Base-by-base conservation (phyloP, 2,329 filamentous ascomycete species). In the Colletotrichum godetiae region DNA sequence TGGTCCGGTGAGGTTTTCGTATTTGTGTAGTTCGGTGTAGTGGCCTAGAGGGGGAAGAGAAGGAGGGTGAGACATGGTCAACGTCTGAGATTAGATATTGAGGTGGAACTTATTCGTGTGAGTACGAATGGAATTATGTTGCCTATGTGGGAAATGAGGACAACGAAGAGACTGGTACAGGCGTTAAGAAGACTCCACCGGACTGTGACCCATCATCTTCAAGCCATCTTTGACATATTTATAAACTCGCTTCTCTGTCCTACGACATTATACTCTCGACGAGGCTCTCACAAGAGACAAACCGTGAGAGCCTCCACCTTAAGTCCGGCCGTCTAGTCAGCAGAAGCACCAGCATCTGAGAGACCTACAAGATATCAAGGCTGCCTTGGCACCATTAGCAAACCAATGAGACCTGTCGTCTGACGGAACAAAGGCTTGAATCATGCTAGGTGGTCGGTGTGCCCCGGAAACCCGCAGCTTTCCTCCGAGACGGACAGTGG, bases 1-100 rank as follows among this genome's bases (percentile, higher is more conserved):
- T 29, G 74, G 67, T 1, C 75, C 67, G 27, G 58, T 2, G 24
- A 46, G 53, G 15, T 59, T 13, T 83, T 58, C 78, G 80, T 27
- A 33, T 22, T 22, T 24, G 24, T 24, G 53, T 7, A 19, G n/a
- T 12, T 59, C 33, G 6, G 53, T 42, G 35, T 59, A 31, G 4
- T 15, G 2, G 8, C 53, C 35, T 2, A 24, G 13, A 5, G 22
- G 63, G 19, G 7, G 33, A 11, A 15, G 6, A 19, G 11, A 6
- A 42, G 37, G 15, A 15, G 13, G 7, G 1, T 15, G 15, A 35
- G 19, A 59, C 27, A 67, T 33, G 11, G 27, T 67, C 8, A 19
- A n/a, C 1, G 11, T 6, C 3, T 1, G 3, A 10, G 49, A 15
- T 19, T 5, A n/a, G 5, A 2, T 13, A 42, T 10, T 8, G 15